Evolutionary conservation across 768 basidiomycete genomes (phyloP).

Genomic region (Amanita pallidorosea): DNA sequence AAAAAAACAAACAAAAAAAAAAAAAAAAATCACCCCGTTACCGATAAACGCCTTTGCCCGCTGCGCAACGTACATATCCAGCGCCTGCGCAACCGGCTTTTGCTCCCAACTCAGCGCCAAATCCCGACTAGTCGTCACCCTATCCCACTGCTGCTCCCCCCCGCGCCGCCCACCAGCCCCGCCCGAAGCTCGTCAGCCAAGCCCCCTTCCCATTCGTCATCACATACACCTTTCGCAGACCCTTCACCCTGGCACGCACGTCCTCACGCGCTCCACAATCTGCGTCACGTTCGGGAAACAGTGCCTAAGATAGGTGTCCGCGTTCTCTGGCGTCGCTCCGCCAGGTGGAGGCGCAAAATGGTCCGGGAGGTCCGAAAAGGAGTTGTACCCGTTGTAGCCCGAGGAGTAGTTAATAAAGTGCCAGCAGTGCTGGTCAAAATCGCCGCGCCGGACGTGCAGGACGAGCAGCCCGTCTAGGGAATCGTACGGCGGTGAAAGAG

Average conservation of each 20-base stretch:
- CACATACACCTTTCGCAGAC: constrained; percentile 41
- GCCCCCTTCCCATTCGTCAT: constrained; percentile 49
- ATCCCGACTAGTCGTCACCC: constrained; percentile 44
- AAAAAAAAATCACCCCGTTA: constrained; percentile 45
- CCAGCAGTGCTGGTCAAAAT: constrained; percentile 10
- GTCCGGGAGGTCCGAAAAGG: constrained; percentile 9
- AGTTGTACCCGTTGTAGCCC: constrained; percentile 11
- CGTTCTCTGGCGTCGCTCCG: constrained; percentile 11
- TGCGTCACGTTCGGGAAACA: constrained; percentile 44
- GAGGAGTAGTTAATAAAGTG: constrained; percentile 7
- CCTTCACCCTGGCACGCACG: constrained; percentile 12
- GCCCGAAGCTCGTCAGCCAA: constrained; percentile 39
- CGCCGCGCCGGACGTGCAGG: constrained; percentile 12
- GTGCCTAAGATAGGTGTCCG: constrained; percentile 26
- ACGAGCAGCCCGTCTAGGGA: constrained; percentile 6
- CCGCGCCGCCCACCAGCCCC: constrained; percentile 18
- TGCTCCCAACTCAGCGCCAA: constrained; percentile 42
- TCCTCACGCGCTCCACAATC: constrained; percentile 32
- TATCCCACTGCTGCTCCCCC: constrained; percentile 34
- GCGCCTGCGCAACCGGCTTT: constrained; percentile 42
- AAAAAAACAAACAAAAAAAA: neutral
- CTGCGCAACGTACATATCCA: constrained; percentile 62
- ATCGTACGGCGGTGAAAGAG: neutral
- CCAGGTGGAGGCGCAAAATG: constrained; percentile 1
- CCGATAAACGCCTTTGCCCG: constrained; percentile 58